These are phyloP conservation scores for Sistotremastrum suecicum DNA, from an alignment of 768 basidiomycete species.

Conservation along the genomic window DNA sequence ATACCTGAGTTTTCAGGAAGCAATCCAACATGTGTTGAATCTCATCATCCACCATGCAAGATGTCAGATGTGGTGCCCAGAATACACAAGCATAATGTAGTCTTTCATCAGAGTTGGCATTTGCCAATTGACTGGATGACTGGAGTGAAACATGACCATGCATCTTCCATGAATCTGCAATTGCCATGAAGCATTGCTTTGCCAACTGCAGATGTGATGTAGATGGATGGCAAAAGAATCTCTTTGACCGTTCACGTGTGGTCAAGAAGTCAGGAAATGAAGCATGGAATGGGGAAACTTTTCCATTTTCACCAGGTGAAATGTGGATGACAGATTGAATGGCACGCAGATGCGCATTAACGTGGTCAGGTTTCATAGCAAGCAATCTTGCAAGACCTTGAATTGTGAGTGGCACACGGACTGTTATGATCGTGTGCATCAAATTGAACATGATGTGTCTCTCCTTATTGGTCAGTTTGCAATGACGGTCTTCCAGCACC, in stretches of 20 bases:
- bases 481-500: neutral
- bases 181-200: constrained; percentile 1
- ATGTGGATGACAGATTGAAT: constrained; percentile 3
- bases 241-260: neutral
- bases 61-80: no score
- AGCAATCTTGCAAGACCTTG: neutral
- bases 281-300: constrained; percentile 2
- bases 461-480: neutral
- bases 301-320: neutral
- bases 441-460: neutral
- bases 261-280: constrained; percentile 4
- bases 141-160: no score
- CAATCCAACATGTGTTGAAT: no score
- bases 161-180: no score
- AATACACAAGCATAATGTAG: no score
- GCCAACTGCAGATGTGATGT: neutral
- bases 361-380: neutral
- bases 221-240: neutral
- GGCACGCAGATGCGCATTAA: neutral
- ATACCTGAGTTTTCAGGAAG: no score
- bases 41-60: no score
- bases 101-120: no score
- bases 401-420: neutral
- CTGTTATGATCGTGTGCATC: neutral
- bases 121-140: no score